phyloP scores from a whole-genome alignment of 768 basidiomycete genomes.

The Chalciporus pseudorubinellus region DNA sequence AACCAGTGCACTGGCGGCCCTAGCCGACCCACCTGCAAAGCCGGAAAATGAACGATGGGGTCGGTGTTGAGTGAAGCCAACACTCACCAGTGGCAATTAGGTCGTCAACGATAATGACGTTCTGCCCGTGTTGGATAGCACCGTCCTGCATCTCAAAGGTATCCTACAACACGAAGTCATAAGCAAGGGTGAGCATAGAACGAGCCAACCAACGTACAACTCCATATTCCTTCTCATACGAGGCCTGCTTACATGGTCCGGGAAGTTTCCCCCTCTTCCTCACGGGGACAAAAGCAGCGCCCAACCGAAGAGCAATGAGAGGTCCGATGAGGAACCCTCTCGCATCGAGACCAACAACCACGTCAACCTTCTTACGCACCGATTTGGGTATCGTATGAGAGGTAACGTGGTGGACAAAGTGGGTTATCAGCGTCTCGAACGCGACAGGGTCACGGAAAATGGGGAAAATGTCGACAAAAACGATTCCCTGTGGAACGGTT shows the following conservation, averaged over 20 bases:
- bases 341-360: slow-evolving; percentile 93
- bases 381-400: slow-evolving; percentile 68
- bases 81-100: slow-evolving; percentile 87
- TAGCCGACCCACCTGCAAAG: slow-evolving; percentile 81
- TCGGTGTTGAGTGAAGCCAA: background rate
- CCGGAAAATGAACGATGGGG: slow-evolving; percentile 6
- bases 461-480: slow-evolving; percentile 94
- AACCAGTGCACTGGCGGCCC: slow-evolving; percentile 88
- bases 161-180: slow-evolving; percentile 51
- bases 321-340: slow-evolving; percentile 95
- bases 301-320: slow-evolving; percentile 83
- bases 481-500: slow-evolving; percentile 61
- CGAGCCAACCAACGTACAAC: slow-evolving; percentile 44
- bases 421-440: slow-evolving; percentile 89
- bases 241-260: slow-evolving; percentile 68
- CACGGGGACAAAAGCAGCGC: slow-evolving; percentile 94
- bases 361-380: slow-evolving; percentile 73
- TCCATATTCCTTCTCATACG: slow-evolving; percentile 93
- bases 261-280: slow-evolving; percentile 95
- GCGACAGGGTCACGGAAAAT: slow-evolving; percentile 81
- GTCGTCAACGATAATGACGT: slow-evolving; percentile 88
- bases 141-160: slow-evolving; percentile 94
- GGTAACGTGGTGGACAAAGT: slow-evolving; percentile 81
- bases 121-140: slow-evolving; percentile 79
- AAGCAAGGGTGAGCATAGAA: slow-evolving; percentile 1